Base-by-base conservation (phyloP, 352 stramenopile genomes). In the Globisporangium middletonii region DNA sequence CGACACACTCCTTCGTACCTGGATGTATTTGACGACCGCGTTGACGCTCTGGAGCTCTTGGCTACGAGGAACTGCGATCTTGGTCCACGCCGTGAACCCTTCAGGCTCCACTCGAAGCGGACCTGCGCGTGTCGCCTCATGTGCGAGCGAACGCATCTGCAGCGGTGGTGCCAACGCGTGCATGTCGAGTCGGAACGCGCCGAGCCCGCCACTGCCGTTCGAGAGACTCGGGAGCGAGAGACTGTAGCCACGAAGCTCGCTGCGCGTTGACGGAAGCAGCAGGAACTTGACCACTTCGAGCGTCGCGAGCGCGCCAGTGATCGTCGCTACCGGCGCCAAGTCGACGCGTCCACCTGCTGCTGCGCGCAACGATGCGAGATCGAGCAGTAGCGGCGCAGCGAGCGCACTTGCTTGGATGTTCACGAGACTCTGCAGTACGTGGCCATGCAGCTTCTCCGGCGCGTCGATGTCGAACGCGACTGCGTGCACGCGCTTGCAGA, bases 61-160 rank as follows among this genome's bases (percentile, higher is more conserved):
- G 0, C 63, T 64, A 4, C 51, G 15, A 1, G 73, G 71, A 1
- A 79, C 28, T 5, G 30, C 47, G 18, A 83, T 58, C 44, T 74
- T 75, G 28, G 57, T 71, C 73, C 70, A 79, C 12, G 52, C 55
- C 8, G 71, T 72, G 13, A 69, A 65, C n/a, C 62, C 19, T 1
- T 76, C 68, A 13, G 69, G 70, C n/a, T 71, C 53, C 0, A 59
- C 48, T 35, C 69, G 65, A 23, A 83, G 46, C 0, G 63, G 47
- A 0, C 57, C 53, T 4, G 63, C 73, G 45, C 73, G 55, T 1
- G 71, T 78, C 18, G 35, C 46, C 28, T 83, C 73, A 3, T 65
- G 19, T 7, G 63, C 41, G 30, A 77, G 62, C 5, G 68, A 83
- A 0, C 33, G 42, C 16, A 75, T 30, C 12, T 42, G 46, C 12